Evolutionary conservation across 345 rosid species (phyloP).

Genomic region (Combretum micranthum): DNA sequence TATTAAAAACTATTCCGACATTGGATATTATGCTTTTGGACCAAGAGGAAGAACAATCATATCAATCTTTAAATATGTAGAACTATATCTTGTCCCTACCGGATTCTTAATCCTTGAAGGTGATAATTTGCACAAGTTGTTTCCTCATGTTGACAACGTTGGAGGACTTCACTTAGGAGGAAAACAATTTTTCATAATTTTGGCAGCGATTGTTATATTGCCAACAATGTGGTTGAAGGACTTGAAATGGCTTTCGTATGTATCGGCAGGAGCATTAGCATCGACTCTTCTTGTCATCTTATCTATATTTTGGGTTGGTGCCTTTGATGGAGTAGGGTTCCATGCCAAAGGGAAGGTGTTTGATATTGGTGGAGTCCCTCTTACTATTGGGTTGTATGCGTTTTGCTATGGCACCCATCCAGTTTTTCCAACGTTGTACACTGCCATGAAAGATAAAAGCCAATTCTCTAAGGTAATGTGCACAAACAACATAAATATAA

Average conservation of each 20-base stretch:
- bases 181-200: conserved; percentile 1
- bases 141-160: conserved; percentile 3
- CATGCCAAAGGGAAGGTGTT: conserved; percentile 9
- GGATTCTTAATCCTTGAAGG: conserved; percentile 16
- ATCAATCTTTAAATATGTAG: conserved; percentile 5
- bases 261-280: conserved; percentile 6
- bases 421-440: conserved; percentile 8
- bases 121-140: conserved; percentile 16
- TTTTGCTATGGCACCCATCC: conserved; percentile 13
- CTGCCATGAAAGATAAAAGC: conserved; percentile 9
- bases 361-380: conserved; percentile 9
- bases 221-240: conserved; percentile 14
- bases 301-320: conserved; percentile 10
- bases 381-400: conserved; percentile 13
- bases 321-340: conserved; percentile 12
- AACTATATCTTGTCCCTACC: conserved; percentile 10
- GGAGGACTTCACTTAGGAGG: conserved; percentile 7
- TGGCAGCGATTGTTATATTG: conserved; percentile 10
- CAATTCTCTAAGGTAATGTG: conserved; percentile 12
- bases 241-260: conserved; percentile 11
- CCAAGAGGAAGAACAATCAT: conserved; percentile 9
- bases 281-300: conserved; percentile 3
- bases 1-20: conserved; percentile 11
- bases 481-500: no score
- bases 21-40: conserved; percentile 9